Percentiles rank a stretch among this genome's conserved stretches.
phyloP scores from a whole-genome alignment of 352 stramenopile species.

The Phytopythium cucurbitacearum region DNA sequence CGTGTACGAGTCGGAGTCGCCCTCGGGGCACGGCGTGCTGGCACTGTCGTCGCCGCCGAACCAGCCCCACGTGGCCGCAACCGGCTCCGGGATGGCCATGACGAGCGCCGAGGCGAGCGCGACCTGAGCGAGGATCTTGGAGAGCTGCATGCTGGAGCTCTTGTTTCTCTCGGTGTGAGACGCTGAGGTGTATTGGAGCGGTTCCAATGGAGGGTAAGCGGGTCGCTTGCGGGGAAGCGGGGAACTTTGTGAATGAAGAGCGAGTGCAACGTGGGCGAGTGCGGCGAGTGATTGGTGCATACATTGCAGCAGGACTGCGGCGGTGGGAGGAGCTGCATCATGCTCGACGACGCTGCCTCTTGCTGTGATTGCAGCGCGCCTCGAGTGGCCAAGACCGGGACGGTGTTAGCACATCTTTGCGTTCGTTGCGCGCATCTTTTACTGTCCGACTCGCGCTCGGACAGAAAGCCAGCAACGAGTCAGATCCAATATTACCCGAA shows the following conservation, averaged over 20 bases:
- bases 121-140: conserved; percentile 13
- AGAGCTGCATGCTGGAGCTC: conserved; percentile 19
- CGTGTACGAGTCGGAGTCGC: neutral
- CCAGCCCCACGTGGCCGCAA: conserved; percentile 3
- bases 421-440: neutral
- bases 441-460: neutral
- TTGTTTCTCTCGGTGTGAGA: neutral
- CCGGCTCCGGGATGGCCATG: conserved; percentile 6
- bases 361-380: no score
- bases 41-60: conserved; percentile 11
- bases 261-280: neutral
- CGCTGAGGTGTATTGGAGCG: conserved; percentile 1
- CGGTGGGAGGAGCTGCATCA: no score
- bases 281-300: no score
- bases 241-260: conserved; percentile 32
- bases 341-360: no score
- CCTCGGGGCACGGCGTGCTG: conserved; percentile 44
- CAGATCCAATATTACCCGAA: neutral
- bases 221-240: conserved; percentile 10
- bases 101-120: conserved; percentile 14
- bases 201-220: conserved; percentile 14
- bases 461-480: neutral
- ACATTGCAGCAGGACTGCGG: no score
- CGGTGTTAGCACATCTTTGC: neutral
- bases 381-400: no score